Evolutionary conservation across 2,329 filamentous ascomycete genomes (phyloP), one percentile per base, ranked within the genome.

Genomic region (Colletotrichum filicis): DNA sequence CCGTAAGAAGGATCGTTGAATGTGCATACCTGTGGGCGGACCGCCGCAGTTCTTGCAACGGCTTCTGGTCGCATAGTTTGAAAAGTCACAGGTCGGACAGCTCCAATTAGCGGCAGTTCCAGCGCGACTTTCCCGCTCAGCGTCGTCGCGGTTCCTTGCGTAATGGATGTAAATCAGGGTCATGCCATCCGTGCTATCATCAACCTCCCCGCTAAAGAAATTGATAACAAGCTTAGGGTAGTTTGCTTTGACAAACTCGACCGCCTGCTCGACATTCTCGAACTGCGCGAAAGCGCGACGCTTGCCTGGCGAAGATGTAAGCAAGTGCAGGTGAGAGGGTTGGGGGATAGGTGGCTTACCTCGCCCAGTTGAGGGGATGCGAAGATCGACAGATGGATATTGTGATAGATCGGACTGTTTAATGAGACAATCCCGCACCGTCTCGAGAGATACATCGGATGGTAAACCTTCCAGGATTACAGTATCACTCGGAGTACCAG

Each of bases 381-480:
- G 82, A 35, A 85, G 78, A 32, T 85, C 83, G n/a, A 84, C 77
- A 4, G 80, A 76, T 1, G 80, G 79, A 24, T 81, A 81, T n/a
- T 83, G 78, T 56, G 79, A 79, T 56, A 83, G 79, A 52, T 81
- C 79, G 14, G 82, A 78, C 69, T 79, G 78, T 55, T 74, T 79
- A 12, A 83, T 68, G 16, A 85, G 77, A 56, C 77, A 80, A 24
- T 84, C 81, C 37, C 82, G 82, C 85, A 90, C 88, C 82, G 89
- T 86, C 79, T 84, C 83, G 79, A 87, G 82, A 71, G 86, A 85
- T 72, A 88, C 82, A 68, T 85, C 84, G 70, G 82, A 78, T 37
- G 87, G 86, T 68, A 90, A 76, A 66, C 88, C 87, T 77, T 91
- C 88, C 56, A 91, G 81, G 66, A 90, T 88, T 64, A 90, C 82